Percentiles rank a stretch among this genome's conserved stretches.
Conservation (phyloP, 352 stramenopile genomes). For the Phytophthora cryptogea region DNA sequence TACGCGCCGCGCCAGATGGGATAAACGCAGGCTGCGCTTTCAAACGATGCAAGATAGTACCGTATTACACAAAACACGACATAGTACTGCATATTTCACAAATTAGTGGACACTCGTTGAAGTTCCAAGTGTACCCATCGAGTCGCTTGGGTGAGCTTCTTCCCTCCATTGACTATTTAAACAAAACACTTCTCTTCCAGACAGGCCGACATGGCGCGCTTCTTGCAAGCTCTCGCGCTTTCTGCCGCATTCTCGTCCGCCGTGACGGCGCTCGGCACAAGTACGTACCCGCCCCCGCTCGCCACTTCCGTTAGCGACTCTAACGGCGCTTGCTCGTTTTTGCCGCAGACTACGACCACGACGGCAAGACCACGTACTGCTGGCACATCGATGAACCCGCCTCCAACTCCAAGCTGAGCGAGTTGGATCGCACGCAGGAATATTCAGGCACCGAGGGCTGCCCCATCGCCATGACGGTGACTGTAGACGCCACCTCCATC, state of each 20-base stretch:
- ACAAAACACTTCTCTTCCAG: constrained; percentile 11
- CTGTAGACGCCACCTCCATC: constrained; percentile 29
- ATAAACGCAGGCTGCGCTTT: constrained; percentile 14
- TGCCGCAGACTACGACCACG: constrained; percentile 45
- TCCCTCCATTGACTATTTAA: constrained; percentile 4
- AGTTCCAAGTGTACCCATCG: constrained; percentile 40
- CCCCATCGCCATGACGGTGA: constrained; percentile 49
- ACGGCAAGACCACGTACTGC: constrained; percentile 55
- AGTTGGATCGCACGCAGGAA: constrained; percentile 43
- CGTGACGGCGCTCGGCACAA: constrained; percentile 44
- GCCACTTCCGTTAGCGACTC: too few species aligned
- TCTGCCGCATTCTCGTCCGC: constrained; percentile 13
- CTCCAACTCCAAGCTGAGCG: constrained; percentile 46
- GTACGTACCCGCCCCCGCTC: constrained; percentile 30
- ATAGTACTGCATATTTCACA: too few species aligned
- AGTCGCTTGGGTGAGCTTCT: background rate
- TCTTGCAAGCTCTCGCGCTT: constrained; percentile 16
- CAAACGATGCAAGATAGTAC: constrained; percentile 2
- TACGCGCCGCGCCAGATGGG: constrained; percentile 30
- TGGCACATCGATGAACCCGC: constrained; percentile 53
- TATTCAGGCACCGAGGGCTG: constrained; percentile 42
- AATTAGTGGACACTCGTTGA: constrained; percentile 1
- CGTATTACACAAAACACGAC: too few species aligned
- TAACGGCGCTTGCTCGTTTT: background rate
- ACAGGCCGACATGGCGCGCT: constrained; percentile 18